Evolutionary conservation across 129 eudicot species (phyloP), one percentile per base, ranked within the genome.

Genomic region (Kitagawia praeruptora): DNA sequence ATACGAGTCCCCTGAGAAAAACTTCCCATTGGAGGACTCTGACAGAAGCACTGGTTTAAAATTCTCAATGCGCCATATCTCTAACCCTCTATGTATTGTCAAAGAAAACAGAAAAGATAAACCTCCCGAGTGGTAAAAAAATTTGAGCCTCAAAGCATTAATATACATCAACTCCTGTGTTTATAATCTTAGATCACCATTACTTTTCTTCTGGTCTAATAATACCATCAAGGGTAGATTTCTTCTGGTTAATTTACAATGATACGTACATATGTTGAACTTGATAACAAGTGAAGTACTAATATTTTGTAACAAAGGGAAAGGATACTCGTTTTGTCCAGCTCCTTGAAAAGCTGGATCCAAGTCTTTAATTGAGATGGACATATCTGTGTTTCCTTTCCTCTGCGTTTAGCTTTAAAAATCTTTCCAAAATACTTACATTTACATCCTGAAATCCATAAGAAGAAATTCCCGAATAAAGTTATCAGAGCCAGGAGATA

Each of bases 321-420:
- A 67, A 67, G 73, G 98, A 94, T 94, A 94, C 98, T 93, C 93
- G 83, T 88, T 91, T 82, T 91, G 98, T 41, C 98, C 98, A 80
- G 96, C 96, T 74, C 91, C 93, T 81, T 90, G 97, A 75, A 94
- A 91, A 82, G 98, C 97, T 81, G 96, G 90, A 84, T 94, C 98
- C 86, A 94, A 86, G 83, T 91, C 97, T 85, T 86, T 91, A 88
- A 88, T 80, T 70, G 98, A 87, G 85, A 90, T 91, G 80, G 98
- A 83, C 98, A 94, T 94, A 41, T 28, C 58, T 80, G 41, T 39
- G 69, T 31, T 76, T 51, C 41, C 66, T 74, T 75, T 49, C 75
- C 16, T 81, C 71, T 75, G 73, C 4, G 73, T 76, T 79, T 81
- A 81, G 81, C 77, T 31, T 56, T 77, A 5, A 25, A 37, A 61